These are phyloP conservation scores for Ustulina deusta DNA, from an alignment of 2,329 filamentous ascomycete species.

Conservation along the genomic window DNA sequence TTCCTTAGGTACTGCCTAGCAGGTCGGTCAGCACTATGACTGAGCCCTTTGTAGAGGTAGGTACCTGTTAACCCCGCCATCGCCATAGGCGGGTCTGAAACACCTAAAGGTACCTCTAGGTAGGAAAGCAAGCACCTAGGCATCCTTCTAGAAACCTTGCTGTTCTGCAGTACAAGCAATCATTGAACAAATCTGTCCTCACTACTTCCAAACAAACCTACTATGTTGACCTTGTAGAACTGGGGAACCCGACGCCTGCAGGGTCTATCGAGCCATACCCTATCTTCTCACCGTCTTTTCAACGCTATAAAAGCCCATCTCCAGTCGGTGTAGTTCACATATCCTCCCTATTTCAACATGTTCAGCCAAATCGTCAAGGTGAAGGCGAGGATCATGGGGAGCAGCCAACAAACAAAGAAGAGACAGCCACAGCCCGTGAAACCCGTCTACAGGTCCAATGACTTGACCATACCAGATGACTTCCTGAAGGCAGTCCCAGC, in stretches of 20 bases:
- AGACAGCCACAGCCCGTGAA: slow-evolving; percentile 42
- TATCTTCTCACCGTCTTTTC: not conserved
- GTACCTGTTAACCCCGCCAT: not conserved
- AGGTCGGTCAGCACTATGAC: not conserved
- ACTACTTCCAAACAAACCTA: no score
- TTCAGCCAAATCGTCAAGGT: slow-evolving; percentile 14
- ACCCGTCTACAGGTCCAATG: slow-evolving; percentile 51
- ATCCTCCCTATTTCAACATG: slow-evolving; percentile 15
- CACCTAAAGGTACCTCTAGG: not conserved
- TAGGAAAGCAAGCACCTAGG: no score
- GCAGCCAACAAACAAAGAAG: not conserved
- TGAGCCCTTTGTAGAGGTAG: not conserved
- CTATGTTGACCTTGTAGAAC: not conserved
- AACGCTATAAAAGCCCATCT: not conserved
- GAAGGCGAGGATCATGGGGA: slow-evolving; percentile 11
- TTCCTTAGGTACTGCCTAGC: not conserved
- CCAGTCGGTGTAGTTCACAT: not conserved
- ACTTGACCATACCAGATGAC: slow-evolving; percentile 56
- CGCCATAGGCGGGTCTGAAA: not conserved
- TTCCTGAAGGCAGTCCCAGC: slow-evolving; percentile 61
- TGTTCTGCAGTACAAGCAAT: not conserved
- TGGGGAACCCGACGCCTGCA: not conserved
- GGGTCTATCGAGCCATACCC: not conserved
- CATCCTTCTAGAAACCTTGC: not conserved
- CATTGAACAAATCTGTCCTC: slow-evolving; percentile 1